Evolutionary conservation across 75 land plant species (phyloP).

Genomic region (Adiantum capillusveneris): DNA sequence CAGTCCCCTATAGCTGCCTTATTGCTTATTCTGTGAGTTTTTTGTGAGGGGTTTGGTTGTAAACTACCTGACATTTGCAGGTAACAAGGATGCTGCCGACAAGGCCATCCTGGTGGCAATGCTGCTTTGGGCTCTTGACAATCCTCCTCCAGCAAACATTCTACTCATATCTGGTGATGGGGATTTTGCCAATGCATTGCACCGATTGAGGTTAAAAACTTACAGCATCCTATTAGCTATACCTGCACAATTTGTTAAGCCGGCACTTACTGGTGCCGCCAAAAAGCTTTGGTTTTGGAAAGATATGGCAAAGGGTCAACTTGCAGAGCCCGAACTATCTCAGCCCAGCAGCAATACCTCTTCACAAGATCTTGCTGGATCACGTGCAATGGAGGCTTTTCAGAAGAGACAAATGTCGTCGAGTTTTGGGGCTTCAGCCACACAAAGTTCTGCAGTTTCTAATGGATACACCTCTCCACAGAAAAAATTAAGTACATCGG

Average conservation of each 20-base stretch:
- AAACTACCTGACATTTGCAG: too few species aligned
- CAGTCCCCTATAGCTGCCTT: too few species aligned
- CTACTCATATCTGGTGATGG: constrained; percentile 74
- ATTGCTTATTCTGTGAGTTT: too few species aligned
- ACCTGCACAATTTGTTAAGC: constrained; percentile 45
- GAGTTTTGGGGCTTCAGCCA: too few species aligned
- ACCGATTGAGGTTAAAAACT: constrained; percentile 60
- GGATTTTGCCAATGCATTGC: constrained; percentile 71
- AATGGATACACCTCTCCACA: too few species aligned
- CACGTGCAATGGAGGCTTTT: background rate
- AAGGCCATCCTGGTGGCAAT: constrained; percentile 70
- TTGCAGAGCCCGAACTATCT: background rate
- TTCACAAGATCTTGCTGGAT: background rate
- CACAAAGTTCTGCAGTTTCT: too few species aligned
- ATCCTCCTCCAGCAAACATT: constrained; percentile 69
- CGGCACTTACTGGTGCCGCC: constrained; percentile 62
- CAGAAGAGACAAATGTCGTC: background rate
- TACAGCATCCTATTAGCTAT: constrained; percentile 69
- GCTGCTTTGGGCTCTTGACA: constrained; percentile 76
- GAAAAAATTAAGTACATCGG: too few species aligned
- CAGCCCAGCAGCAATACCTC: background rate
- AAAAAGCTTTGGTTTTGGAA: constrained; percentile 63
- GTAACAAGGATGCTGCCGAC: constrained; percentile 71
- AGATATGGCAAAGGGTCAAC: constrained; percentile 40
- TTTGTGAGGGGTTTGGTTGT: too few species aligned